phyloP scores from a whole-genome alignment of 805 yeast genomes.

The Candida coquimbonensis region DNA sequence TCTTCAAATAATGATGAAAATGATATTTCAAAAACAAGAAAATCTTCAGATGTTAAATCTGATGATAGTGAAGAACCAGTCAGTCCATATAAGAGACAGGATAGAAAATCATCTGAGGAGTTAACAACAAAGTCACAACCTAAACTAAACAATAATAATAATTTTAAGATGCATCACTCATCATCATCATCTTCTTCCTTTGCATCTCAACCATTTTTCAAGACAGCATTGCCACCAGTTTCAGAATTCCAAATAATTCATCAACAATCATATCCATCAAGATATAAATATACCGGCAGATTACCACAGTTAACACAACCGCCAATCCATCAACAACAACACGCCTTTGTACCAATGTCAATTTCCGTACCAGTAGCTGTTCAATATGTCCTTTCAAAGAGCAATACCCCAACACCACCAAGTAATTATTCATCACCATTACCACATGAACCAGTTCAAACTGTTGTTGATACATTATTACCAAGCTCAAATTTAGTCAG shows the following conservation, averaged over 20 bases:
- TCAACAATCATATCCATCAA: neutral
- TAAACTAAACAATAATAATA: too few species aligned
- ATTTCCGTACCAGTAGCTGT: neutral
- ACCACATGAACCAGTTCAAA: neutral
- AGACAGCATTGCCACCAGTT: neutral
- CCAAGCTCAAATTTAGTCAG: neutral
- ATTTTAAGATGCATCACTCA: neutral
- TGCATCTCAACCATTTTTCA: too few species aligned
- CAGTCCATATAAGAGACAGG: neutral
- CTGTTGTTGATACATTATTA: neutral
- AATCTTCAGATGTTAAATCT: neutral
- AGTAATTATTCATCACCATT: too few species aligned
- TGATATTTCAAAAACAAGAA: neutral
- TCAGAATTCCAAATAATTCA: neutral
- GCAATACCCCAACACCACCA: neutral
- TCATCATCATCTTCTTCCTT: neutral
- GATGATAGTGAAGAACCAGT: neutral
- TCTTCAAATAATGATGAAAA: neutral
- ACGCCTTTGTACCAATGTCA: neutral
- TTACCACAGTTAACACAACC: neutral
- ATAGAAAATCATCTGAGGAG: neutral
- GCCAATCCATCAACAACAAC: neutral
- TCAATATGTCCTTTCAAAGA: neutral
- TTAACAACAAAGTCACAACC: too few species aligned
- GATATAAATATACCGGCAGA: neutral